Percentiles rank a stretch among this genome's conserved stretches.
phyloP scores from a whole-genome alignment of 768 basidiomycete genomes.

The Phallus indusiatus region DNA sequence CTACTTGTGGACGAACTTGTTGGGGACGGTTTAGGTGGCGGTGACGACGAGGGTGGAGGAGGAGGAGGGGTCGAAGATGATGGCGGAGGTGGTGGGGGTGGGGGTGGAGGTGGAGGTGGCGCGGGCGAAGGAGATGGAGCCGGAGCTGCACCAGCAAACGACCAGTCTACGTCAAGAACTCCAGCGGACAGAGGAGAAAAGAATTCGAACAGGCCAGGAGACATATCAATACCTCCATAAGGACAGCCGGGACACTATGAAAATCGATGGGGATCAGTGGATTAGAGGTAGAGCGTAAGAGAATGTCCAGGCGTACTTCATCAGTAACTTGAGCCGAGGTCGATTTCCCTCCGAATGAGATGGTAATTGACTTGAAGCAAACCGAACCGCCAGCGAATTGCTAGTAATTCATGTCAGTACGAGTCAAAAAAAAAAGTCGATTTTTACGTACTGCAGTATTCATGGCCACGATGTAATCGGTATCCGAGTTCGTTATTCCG shows the following conservation, averaged over 20 bases:
- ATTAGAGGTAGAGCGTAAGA: background rate
- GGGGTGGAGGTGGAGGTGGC: constrained; percentile 11
- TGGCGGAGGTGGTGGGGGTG: background rate
- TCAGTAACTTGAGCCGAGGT: constrained; percentile 36
- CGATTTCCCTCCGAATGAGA: constrained; percentile 29
- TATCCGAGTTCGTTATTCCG: background rate
- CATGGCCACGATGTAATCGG: constrained; percentile 29
- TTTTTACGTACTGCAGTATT: constrained; percentile 26
- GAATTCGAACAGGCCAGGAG: constrained; percentile 33
- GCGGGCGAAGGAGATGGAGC: constrained; percentile 13
- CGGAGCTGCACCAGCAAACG: constrained; percentile 15
- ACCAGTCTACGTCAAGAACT: constrained; percentile 33
- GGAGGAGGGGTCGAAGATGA: background rate
- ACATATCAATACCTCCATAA: constrained; percentile 36
- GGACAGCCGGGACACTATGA: constrained; percentile 33
- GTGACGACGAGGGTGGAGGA: background rate
- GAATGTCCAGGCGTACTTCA: constrained; percentile 21
- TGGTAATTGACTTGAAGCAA: constrained; percentile 37
- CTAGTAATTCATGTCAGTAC: constrained; percentile 15
- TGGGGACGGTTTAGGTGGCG: background rate
- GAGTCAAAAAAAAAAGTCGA: background rate
- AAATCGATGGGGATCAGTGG: background rate
- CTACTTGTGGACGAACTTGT: background rate
- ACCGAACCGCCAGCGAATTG: constrained; percentile 30
- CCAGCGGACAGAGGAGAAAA: constrained; percentile 29